Base-by-base conservation (phyloP, 306 rosid genomes). In the Vigna reflexopilosa region DNA sequence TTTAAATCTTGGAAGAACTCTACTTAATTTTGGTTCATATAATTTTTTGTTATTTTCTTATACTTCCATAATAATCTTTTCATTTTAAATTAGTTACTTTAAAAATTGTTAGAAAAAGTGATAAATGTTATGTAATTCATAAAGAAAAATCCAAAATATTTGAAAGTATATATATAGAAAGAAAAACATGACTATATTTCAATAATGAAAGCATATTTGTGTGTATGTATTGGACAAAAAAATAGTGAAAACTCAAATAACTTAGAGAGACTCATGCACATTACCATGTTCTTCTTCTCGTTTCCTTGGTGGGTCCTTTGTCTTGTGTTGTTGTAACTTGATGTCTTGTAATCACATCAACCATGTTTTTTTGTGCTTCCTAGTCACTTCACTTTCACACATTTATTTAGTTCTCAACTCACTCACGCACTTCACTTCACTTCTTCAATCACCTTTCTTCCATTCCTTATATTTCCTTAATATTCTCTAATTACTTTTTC, bases 321-420 rank as follows among this genome's bases (percentile, higher is more conserved):
- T 5, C 24, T 70, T 56, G 70, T 70, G 76, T 48, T 70, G 76
- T 48, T 47, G 74, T 67, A 80, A 61, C 57, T 77, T 24, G 80
- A 81, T 72, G 76, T 58, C 20, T 36, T 58, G 73, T 71, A 76
- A 76, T 70, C 73, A 70, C 76, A 63, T 80, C 82, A 72, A 15
- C 1, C 81, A 73, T 81, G 83, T 2, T 66, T 77, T 80, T 77
- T 66, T 64, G 85, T 77, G 77, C 80, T 12, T 40, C 17, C 15
- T 38, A 20, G 54, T 79, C 78, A 72, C 78, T 63, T 80, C 73
- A 59, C 5, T 34, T 66, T 28, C 4, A 66, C 74, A 66, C 74
- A 65, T 52, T 66, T 52, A 62, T 28, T 28, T 59, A 59, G 19
- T 59, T 38, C n/a, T 13, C 66, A 9, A 9, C 22, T 56, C 32